phyloP scores from a whole-genome alignment of 2,329 filamentous ascomycete species.

The Cordyceps fumosorosea region DNA sequence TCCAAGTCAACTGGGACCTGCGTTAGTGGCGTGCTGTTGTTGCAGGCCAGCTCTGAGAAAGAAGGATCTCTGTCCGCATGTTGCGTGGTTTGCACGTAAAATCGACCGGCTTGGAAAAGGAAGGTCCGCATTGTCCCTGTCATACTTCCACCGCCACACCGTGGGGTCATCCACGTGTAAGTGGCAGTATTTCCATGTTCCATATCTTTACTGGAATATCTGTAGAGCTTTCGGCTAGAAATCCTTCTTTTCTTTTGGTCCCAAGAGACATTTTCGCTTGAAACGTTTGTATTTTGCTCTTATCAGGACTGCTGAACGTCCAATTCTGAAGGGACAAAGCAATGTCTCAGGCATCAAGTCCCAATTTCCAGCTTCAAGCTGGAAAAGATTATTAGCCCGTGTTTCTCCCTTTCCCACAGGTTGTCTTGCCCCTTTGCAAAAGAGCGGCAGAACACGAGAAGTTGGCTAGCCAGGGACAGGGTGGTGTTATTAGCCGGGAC shows the following conservation, averaged over 20 bases:
- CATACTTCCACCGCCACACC: background rate
- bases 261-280: no score
- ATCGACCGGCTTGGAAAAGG: background rate
- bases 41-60: background rate
- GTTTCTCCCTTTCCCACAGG: background rate
- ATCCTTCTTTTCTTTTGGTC: no score
- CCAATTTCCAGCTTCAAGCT: conserved; percentile 5
- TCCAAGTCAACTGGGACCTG: conserved; percentile 9
- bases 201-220: no score
- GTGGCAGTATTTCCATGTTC: background rate
- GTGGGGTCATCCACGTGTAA: background rate
- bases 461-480: background rate
- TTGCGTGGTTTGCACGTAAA: background rate
- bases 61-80: background rate
- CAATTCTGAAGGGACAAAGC: background rate
- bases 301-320: background rate
- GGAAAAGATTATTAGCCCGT: background rate
- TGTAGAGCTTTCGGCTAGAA: no score
- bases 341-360: conserved; percentile 6
- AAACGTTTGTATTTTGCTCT: background rate
- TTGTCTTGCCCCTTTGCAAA: background rate
- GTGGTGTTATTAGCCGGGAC: background rate
- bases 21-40: conserved; percentile 7
- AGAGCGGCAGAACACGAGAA: background rate
- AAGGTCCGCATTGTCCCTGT: background rate